Conservation (phyloP, 2,329 filamentous ascomycete genomes). For the Talaromyces funiculosus region DNA sequence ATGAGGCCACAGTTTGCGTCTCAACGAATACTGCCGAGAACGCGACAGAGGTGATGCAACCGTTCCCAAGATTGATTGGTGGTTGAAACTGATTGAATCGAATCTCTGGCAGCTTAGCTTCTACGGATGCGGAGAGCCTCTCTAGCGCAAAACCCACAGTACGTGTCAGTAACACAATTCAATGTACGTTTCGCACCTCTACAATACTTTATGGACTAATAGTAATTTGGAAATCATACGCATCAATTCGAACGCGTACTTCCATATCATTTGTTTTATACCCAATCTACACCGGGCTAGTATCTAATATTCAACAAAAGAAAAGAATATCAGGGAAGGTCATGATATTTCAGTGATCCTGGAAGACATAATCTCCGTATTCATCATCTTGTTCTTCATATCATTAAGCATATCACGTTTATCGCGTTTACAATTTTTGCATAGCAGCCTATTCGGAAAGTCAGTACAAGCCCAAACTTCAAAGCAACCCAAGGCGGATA, state of each 20-base stretch:
- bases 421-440: slow-evolving; percentile 72
- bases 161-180: too few relatives aligned
- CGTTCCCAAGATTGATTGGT: neutral
- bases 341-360: slow-evolving; percentile 31
- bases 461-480: slow-evolving; percentile 16
- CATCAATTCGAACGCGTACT: neutral
- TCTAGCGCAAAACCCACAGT: slow-evolving; percentile 6
- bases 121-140: slow-evolving; percentile 6
- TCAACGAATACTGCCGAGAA: neutral
- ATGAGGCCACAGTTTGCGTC: neutral
- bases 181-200: too few relatives aligned
- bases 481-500: neutral
- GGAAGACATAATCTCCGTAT: slow-evolving; percentile 32
- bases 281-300: slow-evolving; percentile 7
- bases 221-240: too few relatives aligned
- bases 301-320: slow-evolving; percentile 10
- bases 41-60: neutral
- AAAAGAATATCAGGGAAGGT: slow-evolving; percentile 16
- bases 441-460: slow-evolving; percentile 56
- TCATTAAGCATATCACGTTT: slow-evolving; percentile 29
- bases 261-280: neutral
- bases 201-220: too few relatives aligned
- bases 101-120: neutral
- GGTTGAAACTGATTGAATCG: neutral
- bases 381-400: slow-evolving; percentile 18